These are phyloP conservation scores for Mimosa pudica DNA, from an alignment of 306 rosid genomes.

Conservation along the genomic window DNA sequence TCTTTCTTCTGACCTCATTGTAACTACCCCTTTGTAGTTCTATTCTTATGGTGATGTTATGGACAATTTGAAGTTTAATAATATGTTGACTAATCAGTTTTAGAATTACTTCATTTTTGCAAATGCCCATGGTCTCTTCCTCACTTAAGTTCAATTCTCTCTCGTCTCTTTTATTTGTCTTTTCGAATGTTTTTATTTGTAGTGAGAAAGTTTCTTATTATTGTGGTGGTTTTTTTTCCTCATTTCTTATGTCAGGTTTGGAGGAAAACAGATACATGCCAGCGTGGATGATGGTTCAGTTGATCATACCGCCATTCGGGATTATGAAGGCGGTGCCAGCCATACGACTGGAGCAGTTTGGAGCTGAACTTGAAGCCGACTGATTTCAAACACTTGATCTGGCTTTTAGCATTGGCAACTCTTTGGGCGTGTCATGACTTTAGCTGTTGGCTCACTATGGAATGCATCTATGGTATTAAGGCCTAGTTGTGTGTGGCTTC, in stretches of 20 bases:
- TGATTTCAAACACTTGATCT: constrained; percentile 27
- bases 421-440: constrained; percentile 2
- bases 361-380: constrained; percentile 90
- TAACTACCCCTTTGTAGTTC: background rate
- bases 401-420: background rate
- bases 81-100: background rate
- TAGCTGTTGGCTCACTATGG: background rate
- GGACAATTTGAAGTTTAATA: background rate
- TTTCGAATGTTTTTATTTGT: background rate
- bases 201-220: background rate
- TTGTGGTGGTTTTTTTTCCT: background rate
- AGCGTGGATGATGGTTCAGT: constrained; percentile 81
- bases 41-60: background rate
- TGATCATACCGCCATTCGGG: constrained; percentile 73
- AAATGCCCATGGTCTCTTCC: background rate
- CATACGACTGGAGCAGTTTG: constrained; percentile 77
- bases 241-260: constrained; percentile 64
- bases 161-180: background rate
- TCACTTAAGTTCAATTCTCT: background rate
- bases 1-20: too few species aligned
- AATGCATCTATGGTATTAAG: background rate
- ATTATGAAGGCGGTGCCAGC: constrained; percentile 77
- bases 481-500: background rate
- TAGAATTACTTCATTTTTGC: constrained; percentile 8
- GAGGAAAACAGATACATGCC: constrained; percentile 89